A percentile compares a stretch with the other conserved stretches of the same genome.
phyloP scores from a whole-genome alignment of 495 filamentous ascomycete species.

The Haplographium delicatum region DNA sequence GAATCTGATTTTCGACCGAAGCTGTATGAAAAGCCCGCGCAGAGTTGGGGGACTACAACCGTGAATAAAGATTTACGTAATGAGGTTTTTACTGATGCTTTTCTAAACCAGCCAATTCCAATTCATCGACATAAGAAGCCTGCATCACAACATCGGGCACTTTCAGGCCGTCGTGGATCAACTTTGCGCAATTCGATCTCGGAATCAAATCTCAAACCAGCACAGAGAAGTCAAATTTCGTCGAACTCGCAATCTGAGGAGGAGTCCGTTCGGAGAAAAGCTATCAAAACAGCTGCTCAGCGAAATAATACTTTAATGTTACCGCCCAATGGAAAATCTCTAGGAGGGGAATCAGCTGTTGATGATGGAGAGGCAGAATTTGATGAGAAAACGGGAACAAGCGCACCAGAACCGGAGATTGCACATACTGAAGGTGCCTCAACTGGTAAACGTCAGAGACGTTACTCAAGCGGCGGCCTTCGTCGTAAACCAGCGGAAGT shows the following conservation, averaged over 20 bases:
- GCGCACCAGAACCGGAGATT: conserved; percentile 50
- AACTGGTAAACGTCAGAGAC: conserved; percentile 44
- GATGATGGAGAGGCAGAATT: conserved; percentile 25
- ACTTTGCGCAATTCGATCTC: conserved; percentile 20
- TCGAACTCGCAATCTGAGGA: conserved; percentile 6
- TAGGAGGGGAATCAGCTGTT: neutral
- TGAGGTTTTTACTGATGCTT: conserved; percentile 91
- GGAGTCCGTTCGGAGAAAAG: conserved; percentile 24
- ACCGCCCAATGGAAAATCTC: neutral
- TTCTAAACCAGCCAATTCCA: conserved; percentile 72
- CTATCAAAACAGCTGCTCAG: conserved; percentile 22
- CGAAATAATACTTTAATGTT: neutral
- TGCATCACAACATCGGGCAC: conserved; percentile 53
- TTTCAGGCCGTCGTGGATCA: conserved; percentile 35
- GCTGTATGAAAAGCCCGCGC: conserved; percentile 46
- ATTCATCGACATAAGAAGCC: conserved; percentile 54
- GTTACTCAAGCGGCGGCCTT: conserved; percentile 77
- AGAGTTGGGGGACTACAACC: conserved; percentile 92
- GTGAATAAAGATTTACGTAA: conserved; percentile 85
- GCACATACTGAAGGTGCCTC: conserved; percentile 30
- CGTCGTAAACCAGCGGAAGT: conserved; percentile 63
- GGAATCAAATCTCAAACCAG: conserved; percentile 23
- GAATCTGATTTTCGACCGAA: conserved; percentile 29
- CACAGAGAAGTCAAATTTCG: conserved; percentile 9
- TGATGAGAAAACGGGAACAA: conserved; percentile 45